Evolutionary conservation across 805 yeast genomes (phyloP).

Genomic region (Candida schatavii): DNA sequence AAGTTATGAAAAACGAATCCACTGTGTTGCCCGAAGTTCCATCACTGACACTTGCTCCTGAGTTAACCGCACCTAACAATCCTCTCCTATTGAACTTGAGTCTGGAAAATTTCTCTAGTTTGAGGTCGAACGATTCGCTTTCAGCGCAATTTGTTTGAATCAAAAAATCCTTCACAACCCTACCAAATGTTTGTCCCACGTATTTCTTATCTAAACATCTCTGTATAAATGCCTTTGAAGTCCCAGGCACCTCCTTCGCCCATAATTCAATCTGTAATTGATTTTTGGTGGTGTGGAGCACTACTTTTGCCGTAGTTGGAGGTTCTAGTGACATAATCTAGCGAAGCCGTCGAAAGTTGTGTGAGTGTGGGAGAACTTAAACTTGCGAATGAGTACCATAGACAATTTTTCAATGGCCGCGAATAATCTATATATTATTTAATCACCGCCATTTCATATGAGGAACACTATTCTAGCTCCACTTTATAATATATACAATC

Average conservation of each 20-base stretch:
- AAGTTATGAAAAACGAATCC: slow-evolving; percentile 42
- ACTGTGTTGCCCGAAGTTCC: slow-evolving; percentile 17
- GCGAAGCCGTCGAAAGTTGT: too few species aligned
- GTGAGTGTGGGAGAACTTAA: too few species aligned
- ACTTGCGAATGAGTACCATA: too few species aligned
- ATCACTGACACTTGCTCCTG: too few species aligned
- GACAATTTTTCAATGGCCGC: too few species aligned
- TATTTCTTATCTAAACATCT: slow-evolving; percentile 45
- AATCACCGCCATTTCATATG: too few species aligned
- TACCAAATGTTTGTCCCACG: slow-evolving; percentile 39
- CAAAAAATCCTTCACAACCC: slow-evolving; percentile 29
- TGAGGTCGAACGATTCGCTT: slow-evolving; percentile 22
- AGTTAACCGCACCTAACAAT: slow-evolving; percentile 47
- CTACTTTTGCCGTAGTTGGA: slow-evolving; percentile 58
- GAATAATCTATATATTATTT: too few species aligned
- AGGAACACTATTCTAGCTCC: too few species aligned
- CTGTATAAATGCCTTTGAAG: slow-evolving; percentile 47
- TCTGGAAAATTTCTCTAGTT: slow-evolving; percentile 38
- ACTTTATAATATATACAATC: too few species aligned
- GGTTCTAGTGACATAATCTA: slow-evolving; percentile 39
- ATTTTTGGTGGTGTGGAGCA: slow-evolving; percentile 57
- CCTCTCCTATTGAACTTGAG: slow-evolving; percentile 53
- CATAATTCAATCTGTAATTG: slow-evolving; percentile 58
- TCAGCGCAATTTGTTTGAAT: slow-evolving; percentile 9
- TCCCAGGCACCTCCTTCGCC: slow-evolving; percentile 63